Evolutionary conservation across 495 filamentous ascomycete species (phyloP).

Genomic region (Sporormia fimetaria): DNA sequence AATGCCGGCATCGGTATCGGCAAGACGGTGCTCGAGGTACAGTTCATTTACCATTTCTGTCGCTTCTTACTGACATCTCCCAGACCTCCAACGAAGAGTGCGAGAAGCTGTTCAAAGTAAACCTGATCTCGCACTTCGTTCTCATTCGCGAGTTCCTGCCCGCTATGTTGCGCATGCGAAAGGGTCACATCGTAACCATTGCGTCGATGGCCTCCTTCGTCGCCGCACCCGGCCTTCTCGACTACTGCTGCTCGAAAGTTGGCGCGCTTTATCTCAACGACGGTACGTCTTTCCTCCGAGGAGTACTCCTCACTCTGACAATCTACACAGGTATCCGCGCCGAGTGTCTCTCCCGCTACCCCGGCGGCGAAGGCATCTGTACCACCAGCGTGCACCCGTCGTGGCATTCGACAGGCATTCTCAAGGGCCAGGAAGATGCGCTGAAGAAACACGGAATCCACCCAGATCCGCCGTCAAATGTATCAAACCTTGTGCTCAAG

Average conservation of each 20-base stretch:
- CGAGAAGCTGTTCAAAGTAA: slow-evolving; percentile 43
- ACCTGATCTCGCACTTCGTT: slow-evolving; percentile 45
- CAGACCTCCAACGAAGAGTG: slow-evolving; percentile 33
- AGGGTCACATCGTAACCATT: slow-evolving; percentile 48
- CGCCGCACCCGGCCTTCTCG: slow-evolving; percentile 37
- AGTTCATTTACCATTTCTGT: background rate
- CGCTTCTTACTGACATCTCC: background rate
- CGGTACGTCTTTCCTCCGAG: slow-evolving; percentile 11
- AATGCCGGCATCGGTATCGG: slow-evolving; percentile 37
- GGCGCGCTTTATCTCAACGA: slow-evolving; percentile 45
- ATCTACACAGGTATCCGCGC: slow-evolving; percentile 6
- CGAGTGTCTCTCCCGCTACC: slow-evolving; percentile 9
- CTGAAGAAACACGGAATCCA: slow-evolving; percentile 6
- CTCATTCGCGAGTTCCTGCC: slow-evolving; percentile 49
- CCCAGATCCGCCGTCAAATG: slow-evolving; percentile 4
- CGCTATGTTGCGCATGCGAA: slow-evolving; percentile 44
- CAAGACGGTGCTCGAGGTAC: slow-evolving; percentile 38
- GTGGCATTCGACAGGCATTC: slow-evolving; percentile 22
- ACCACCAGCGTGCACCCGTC: slow-evolving; percentile 30
- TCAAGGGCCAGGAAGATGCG: slow-evolving; percentile 10
- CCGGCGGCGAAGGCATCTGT: slow-evolving; percentile 22
- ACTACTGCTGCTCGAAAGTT: slow-evolving; percentile 48
- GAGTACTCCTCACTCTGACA: background rate
- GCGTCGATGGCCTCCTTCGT: slow-evolving; percentile 47
- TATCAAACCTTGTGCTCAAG: slow-evolving; percentile 7